Evolutionary conservation across 306 rosid species (phyloP), one percentile per base, ranked within the genome.

Genomic region (Gillenia trifoliata): DNA sequence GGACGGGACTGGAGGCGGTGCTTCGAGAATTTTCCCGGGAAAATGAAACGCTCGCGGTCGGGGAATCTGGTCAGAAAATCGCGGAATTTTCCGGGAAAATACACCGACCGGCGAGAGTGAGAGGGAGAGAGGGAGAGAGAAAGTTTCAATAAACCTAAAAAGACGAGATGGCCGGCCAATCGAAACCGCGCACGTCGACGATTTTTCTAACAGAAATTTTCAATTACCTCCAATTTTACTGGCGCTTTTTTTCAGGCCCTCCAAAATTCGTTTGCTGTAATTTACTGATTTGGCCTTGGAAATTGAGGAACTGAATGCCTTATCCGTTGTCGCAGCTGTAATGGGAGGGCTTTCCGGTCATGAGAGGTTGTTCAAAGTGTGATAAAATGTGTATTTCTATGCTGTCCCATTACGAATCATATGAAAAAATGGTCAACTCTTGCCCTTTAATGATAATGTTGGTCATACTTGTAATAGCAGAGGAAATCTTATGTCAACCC

Each of bases 81-180:
- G 20, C 9, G 54, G 68, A 41, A 49, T 72, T 59, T 65, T 77
- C 81, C 93, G 86, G 85, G 81, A 38, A 69, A 73, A 68, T 70
- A 38, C 88, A 77, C 89, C 92, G 84, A 84, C 93, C 97, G 84
- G 82, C 74, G 76, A 77, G 71, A 28, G 71, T 55, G 78, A 49
- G 74, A 13, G 52, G 11, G 6, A 33, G 52, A 33, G 23, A 1
- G 52, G 2, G 52, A 0, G 33, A 3, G 52, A 20, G 38, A 43
- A 5, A 3, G 67, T 57, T 68, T 22, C 41, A 11, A 45, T 57
- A 68, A 15, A 22, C 45, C 57, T 56, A 10, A 19, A 34, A 70
- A 66, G 64, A 28, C 28, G 33, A 62, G 63, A 60, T 0, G n/a
- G 15, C 6, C 8, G 13, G 38, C 80, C 78, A 81, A 76, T 76